These are phyloP conservation scores for Helminthosporium solani DNA, from an alignment of 2,329 filamentous ascomycete genomes.

Conservation along the genomic window DNA sequence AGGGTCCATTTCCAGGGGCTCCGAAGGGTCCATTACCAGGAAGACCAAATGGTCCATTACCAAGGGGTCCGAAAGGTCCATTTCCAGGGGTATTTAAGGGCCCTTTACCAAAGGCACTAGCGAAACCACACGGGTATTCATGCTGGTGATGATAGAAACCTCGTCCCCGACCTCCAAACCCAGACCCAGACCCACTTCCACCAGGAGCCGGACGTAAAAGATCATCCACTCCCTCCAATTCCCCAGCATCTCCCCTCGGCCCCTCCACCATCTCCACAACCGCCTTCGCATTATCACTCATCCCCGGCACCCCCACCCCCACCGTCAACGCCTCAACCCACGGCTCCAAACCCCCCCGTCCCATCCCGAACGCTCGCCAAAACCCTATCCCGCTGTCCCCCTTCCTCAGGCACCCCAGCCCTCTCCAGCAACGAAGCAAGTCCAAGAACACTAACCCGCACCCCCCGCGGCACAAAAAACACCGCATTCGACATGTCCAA, in stretches of 20 bases:
- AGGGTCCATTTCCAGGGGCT: conserved; percentile 3
- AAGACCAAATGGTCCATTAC: conserved; percentile 4
- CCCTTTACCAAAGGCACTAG: too few species aligned
- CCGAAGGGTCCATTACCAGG: conserved; percentile 8
- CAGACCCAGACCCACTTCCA: not conserved
- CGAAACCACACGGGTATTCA: conserved; percentile 6
- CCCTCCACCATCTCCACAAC: conserved; percentile 21
- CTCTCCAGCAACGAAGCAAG: conserved; percentile 22
- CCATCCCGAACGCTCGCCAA: conserved; percentile 18
- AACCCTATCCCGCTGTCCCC: conserved; percentile 24
- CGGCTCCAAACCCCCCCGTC: conserved; percentile 23
- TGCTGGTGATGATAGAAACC: not conserved
- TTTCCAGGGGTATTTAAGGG: conserved; percentile 5
- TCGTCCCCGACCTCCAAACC: not conserved
- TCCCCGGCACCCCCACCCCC: conserved; percentile 21
- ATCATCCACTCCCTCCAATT: conserved; percentile 19
- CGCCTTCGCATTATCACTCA: conserved; percentile 14
- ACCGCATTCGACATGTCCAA: conserved; percentile 30
- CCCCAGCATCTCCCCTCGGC: not conserved
- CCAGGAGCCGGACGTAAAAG: conserved; percentile 28
- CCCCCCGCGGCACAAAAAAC: conserved; percentile 36
- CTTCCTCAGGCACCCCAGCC: conserved; percentile 21
- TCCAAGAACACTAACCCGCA: conserved; percentile 27
- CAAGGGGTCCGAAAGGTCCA: conserved; percentile 9
- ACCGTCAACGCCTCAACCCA: conserved; percentile 32